Evolutionary conservation across 345 rosid species (phyloP).

Genomic region (Eucalyptus camaldulensis): DNA sequence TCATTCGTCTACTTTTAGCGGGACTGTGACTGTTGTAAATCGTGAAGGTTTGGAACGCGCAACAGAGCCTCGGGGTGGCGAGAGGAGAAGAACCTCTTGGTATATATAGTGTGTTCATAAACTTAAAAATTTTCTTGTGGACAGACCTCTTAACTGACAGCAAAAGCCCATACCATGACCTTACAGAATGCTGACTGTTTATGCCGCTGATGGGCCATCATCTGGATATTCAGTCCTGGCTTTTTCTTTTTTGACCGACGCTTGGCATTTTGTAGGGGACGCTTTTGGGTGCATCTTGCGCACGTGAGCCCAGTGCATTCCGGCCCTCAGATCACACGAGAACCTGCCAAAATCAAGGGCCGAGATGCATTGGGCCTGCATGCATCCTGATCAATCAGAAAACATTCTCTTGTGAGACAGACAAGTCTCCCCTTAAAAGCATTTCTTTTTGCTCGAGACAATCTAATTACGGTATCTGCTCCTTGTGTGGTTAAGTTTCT

Average conservation of each 20-base stretch:
- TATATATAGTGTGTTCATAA: not conserved
- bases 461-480: not conserved
- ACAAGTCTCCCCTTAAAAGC: not conserved
- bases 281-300: not conserved
- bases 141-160: not conserved
- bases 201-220: not conserved
- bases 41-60: not conserved
- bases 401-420: not conserved
- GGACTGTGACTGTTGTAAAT: not conserved
- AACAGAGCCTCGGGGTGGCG: not conserved
- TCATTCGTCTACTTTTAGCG: not conserved
- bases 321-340: not conserved
- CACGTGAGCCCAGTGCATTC: not conserved
- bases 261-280: not conserved
- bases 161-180: not conserved
- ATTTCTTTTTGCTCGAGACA: not conserved
- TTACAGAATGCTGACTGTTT: not conserved
- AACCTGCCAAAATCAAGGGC: not conserved
- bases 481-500: not conserved
- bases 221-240: not conserved
- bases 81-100: not conserved
- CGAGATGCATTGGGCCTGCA: not conserved
- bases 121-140: not conserved
- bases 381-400: not conserved
- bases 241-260: not conserved